phyloP scores from a whole-genome alignment of 345 rosid species.

The Anacardium occidentale region DNA sequence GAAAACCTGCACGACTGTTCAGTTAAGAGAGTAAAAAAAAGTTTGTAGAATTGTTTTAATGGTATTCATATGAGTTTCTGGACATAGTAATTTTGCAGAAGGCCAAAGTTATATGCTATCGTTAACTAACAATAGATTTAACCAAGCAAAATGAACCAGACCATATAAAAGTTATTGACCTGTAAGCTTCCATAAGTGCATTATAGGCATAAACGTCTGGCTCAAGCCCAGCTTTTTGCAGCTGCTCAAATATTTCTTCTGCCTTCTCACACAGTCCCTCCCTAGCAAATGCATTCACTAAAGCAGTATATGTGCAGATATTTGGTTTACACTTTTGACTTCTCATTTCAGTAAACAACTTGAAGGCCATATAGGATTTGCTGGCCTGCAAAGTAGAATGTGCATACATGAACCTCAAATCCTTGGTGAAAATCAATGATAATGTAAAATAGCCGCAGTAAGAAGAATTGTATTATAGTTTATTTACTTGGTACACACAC shows the following conservation, averaged over 20 bases:
- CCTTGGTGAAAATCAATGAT: not conserved
- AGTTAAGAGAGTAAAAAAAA: constrained; percentile 13
- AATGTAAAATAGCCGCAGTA: not conserved
- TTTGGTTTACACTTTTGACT: constrained; percentile 73
- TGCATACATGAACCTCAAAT: constrained; percentile 7
- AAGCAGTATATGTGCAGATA: constrained; percentile 82
- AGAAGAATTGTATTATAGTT: not conserved
- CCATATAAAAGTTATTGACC: constrained; percentile 38
- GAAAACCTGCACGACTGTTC: constrained; percentile 86
- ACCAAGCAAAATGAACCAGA: not conserved
- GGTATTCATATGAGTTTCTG: not conserved
- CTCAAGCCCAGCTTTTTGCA: constrained; percentile 80
- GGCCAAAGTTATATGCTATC: not conserved
- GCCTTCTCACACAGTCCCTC: constrained; percentile 97
- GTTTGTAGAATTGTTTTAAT: not conserved
- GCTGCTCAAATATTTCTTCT: constrained; percentile 86
- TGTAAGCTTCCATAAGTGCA: constrained; percentile 93
- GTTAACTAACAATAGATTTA: not conserved
- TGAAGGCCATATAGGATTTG: constrained; percentile 76
- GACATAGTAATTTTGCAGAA: not conserved
- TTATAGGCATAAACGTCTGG: constrained; percentile 90
- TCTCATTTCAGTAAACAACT: constrained; percentile 79
- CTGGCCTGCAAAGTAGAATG: constrained; percentile 52
- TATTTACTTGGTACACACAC: not conserved
- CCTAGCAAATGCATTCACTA: constrained; percentile 91